phyloP scores from a whole-genome alignment of 495 filamentous ascomycete genomes.

The Aspergillus nanangensis region DNA sequence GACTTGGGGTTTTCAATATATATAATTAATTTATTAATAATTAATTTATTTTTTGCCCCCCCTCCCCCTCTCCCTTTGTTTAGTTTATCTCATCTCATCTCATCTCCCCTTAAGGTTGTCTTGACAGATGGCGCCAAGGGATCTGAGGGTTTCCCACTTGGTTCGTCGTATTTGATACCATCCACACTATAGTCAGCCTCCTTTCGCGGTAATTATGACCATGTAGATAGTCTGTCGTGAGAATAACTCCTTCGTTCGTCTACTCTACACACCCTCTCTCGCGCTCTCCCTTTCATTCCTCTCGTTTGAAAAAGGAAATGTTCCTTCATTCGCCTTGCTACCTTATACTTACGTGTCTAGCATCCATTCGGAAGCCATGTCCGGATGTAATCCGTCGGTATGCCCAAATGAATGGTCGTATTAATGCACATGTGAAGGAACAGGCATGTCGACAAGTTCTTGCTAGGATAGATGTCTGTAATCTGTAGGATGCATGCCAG shows the following conservation, averaged over 20 bases:
- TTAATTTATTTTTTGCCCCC: slow-evolving; percentile 1
- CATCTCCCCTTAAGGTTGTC: slow-evolving; percentile 28
- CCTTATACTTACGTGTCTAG: background rate
- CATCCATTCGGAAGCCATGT: slow-evolving; percentile 5
- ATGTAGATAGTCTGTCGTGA: background rate
- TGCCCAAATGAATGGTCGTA: slow-evolving; percentile 1
- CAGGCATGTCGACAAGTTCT: background rate
- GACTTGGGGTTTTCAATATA: background rate
- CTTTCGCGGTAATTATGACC: slow-evolving; percentile 13
- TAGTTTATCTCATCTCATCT: slow-evolving; percentile 1
- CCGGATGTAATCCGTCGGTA: slow-evolving; percentile 7
- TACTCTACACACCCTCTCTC: background rate
- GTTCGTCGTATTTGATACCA: slow-evolving; percentile 19
- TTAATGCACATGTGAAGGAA: background rate
- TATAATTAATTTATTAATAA: background rate
- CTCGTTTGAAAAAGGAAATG: background rate
- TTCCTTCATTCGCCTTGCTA: background rate
- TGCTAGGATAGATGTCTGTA: background rate
- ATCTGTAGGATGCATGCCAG: background rate
- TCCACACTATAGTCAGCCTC: too few relatives aligned
- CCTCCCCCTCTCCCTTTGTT: background rate
- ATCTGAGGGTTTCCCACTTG: slow-evolving; percentile 22
- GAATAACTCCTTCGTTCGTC: background rate
- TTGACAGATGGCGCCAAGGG: slow-evolving; percentile 37
- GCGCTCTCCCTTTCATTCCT: background rate